Conservation (phyloP, 2,329 filamentous ascomycete species). For the Colletotrichum sojae region DNA sequence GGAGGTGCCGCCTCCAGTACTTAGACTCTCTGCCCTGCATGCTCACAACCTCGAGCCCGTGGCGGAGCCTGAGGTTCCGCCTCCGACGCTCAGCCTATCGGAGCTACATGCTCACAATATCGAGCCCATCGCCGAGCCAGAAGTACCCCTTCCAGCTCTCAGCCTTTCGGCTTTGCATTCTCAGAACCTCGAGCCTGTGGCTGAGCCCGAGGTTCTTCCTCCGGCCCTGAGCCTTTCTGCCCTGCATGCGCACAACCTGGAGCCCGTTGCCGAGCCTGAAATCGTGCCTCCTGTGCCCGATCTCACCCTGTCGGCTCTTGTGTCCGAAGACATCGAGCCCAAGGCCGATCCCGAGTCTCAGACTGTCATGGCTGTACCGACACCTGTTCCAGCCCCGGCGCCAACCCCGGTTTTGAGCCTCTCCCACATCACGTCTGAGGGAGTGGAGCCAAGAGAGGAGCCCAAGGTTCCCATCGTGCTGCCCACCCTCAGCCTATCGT, state of each 20-base stretch:
- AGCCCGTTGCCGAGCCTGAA: slow-evolving; percentile 50
- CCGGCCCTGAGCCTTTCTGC: slow-evolving; percentile 40
- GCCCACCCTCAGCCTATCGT: slow-evolving; percentile 49
- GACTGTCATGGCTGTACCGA: slow-evolving; percentile 40
- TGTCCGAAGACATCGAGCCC: slow-evolving; percentile 51
- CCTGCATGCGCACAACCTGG: slow-evolving; percentile 46
- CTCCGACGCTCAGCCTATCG: slow-evolving; percentile 44
- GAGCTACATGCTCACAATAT: slow-evolving; percentile 46
- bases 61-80: slow-evolving; percentile 43
- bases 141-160: slow-evolving; percentile 45
- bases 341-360: slow-evolving; percentile 47
- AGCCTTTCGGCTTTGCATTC: slow-evolving; percentile 53
- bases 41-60: slow-evolving; percentile 48
- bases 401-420: slow-evolving; percentile 47
- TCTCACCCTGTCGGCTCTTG: slow-evolving; percentile 50
- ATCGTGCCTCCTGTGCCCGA: slow-evolving; percentile 44
- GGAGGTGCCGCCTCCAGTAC: slow-evolving; percentile 34
- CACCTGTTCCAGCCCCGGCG: slow-evolving; percentile 38
- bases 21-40: slow-evolving; percentile 41
- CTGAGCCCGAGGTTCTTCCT: slow-evolving; percentile 39
- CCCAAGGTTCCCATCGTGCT: slow-evolving; percentile 43
- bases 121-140: slow-evolving; percentile 45
- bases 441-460: slow-evolving; percentile 51
- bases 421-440: slow-evolving; percentile 49
- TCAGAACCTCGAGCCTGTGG: slow-evolving; percentile 46